These are phyloP conservation scores for Cryptococcus sp. DNA, from an alignment of 1,284 basidiomycete genomes.

Conservation along the genomic window DNA sequence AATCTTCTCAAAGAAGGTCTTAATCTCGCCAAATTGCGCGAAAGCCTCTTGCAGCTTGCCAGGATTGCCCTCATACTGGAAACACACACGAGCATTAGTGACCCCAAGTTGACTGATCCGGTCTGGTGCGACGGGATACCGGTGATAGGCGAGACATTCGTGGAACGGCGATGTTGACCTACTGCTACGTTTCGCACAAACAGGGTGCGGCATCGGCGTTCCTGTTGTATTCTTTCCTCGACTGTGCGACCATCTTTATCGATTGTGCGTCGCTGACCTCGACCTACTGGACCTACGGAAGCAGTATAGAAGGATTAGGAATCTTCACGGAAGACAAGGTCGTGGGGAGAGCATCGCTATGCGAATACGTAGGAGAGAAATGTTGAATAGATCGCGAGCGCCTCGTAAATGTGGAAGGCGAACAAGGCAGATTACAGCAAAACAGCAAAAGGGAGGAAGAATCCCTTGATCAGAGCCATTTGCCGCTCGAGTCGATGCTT, in stretches of 20 bases:
- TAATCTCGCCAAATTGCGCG: slow-evolving; percentile 90
- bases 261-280: slow-evolving; percentile 63
- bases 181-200: slow-evolving; percentile 98
- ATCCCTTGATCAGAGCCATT: no score
- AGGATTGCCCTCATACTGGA: slow-evolving; percentile 85
- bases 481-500: no score
- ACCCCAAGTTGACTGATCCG: neutral
- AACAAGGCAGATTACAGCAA: no score
- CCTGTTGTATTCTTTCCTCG: slow-evolving; percentile 27
- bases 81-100: neutral
- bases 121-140: neutral
- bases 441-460: no score
- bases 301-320: neutral
- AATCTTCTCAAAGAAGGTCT: slow-evolving; percentile 94
- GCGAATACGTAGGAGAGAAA: slow-evolving; percentile 26
- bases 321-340: neutral
- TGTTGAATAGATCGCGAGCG: no score
- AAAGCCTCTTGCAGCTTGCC: slow-evolving; percentile 80
- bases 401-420: no score
- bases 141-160: neutral
- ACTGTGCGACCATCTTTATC: slow-evolving; percentile 23
- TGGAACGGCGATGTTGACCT: slow-evolving; percentile 27
- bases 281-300: slow-evolving; percentile 53
- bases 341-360: neutral
- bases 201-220: slow-evolving; percentile 72